Conservation (phyloP, 306 rosid genomes). For the Gastrolobium bilobum region DNA sequence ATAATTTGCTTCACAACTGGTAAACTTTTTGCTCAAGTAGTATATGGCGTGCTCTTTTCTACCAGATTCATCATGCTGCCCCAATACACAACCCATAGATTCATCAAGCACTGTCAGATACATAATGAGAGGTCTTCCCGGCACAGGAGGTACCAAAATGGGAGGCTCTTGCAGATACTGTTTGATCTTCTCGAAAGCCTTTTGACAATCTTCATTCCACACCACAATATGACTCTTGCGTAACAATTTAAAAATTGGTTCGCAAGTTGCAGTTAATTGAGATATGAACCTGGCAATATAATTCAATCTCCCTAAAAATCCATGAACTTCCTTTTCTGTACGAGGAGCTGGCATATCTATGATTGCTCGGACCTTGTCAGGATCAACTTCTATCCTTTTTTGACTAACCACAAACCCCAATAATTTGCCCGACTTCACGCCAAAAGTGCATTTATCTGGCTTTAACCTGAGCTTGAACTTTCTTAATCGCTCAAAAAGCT, state of each 20-base stretch:
- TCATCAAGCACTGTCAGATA: too few species aligned
- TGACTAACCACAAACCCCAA: background rate
- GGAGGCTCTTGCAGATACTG: background rate
- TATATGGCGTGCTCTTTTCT: too few species aligned
- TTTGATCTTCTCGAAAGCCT: background rate
- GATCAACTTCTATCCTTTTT: background rate
- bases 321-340: background rate
- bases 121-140: background rate
- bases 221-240: too few species aligned
- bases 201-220: background rate
- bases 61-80: too few species aligned
- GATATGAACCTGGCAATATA: background rate
- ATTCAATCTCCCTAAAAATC: background rate
- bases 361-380: background rate
- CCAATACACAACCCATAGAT: too few species aligned
- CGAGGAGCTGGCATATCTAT: background rate
- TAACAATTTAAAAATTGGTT: background rate
- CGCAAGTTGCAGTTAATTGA: background rate
- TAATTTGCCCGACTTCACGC: background rate
- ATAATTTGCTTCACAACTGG: too few species aligned
- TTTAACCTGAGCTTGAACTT: background rate
- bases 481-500: too few species aligned
- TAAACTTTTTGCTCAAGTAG: too few species aligned
- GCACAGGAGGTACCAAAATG: background rate
- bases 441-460: background rate